A percentile compares a stretch with the other conserved stretches of the same genome.
phyloP scores from a whole-genome alignment of 179 eudicot species.

The Spinacia oleracea region DNA sequence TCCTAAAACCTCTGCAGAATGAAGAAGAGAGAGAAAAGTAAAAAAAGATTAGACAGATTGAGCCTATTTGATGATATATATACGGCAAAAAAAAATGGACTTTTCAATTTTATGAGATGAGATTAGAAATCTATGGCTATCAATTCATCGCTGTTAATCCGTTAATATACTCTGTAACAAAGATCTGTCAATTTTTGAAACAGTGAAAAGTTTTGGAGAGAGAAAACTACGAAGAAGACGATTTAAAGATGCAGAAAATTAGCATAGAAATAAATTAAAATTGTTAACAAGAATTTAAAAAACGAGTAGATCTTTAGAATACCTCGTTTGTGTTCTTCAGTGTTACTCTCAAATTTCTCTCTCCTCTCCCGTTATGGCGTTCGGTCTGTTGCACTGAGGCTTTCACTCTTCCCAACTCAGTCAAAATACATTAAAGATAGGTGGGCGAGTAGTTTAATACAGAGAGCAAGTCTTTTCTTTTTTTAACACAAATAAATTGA shows the following conservation, averaged over 20 bases:
- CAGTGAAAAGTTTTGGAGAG: not conserved
- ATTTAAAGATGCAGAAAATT: slow-evolving; percentile 1
- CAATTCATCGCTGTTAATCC: too few relatives aligned
- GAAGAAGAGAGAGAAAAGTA: slow-evolving; percentile 3
- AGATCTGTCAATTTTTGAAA: slow-evolving; percentile 9
- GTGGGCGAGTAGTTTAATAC: too few relatives aligned
- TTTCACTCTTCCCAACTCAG: too few relatives aligned
- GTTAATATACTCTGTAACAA: too few relatives aligned
- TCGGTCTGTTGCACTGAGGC: too few relatives aligned
- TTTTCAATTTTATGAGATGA: not conserved
- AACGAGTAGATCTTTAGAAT: not conserved
- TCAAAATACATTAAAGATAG: too few relatives aligned
- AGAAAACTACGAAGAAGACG: not conserved
- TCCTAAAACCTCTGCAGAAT: slow-evolving; percentile 23
- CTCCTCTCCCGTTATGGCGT: too few relatives aligned
- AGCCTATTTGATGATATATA: slow-evolving; percentile 24
- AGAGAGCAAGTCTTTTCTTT: too few relatives aligned
- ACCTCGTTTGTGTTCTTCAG: too few relatives aligned
- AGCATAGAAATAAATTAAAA: slow-evolving; percentile 2
- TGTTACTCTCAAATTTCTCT: too few relatives aligned
- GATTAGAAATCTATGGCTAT: slow-evolving; percentile 43
- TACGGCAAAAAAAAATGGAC: not conserved
- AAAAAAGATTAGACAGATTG: not conserved
- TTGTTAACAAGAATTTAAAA: not conserved
- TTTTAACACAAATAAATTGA: too few relatives aligned